Base-by-base conservation (phyloP, 2,329 filamentous ascomycete genomes). In the Tolypocladium tundrense region DNA sequence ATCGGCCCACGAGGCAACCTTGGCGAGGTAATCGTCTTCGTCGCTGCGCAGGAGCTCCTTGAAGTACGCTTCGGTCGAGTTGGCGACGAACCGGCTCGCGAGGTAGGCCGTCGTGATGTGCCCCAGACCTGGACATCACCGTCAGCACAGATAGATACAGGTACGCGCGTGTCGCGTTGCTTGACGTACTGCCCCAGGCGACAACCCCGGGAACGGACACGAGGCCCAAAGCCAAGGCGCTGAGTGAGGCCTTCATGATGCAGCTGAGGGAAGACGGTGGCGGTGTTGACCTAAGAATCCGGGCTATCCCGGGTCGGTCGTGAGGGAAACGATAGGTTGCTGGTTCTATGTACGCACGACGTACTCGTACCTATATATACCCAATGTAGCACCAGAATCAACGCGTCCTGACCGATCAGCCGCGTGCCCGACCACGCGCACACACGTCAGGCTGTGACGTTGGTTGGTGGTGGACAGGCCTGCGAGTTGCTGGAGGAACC, bases 1-100 rank as follows among this genome's bases (percentile, higher is more conserved):
- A 72, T 88, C 85, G 37, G 85, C 85, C 86, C 86, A 88, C 11
- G 83, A 83, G 3, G 86, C 85, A 3, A 87, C 79, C 58, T 77
- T 77, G 53, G 84, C 84, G 33, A 88, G 76, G 66, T 86, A 87
- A 64, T 83, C 78, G 57, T 73, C 70, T 1, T 79, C 79, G 41
- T 78, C 68, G 67, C 80, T 82, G 61, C 76, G 71, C 48, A 88
- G 75, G 55, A 88, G 73, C 5, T 72, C 67, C 66, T 87, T 79
- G 66, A 88, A 80, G 68, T 81, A 82, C 43, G 72, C 60, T 27
- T 81, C 74, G 16, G 85, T 88, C 37, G 76, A 68, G 41, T 80
- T 75, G 57, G 79, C 70, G 55, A 88, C 82, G 64, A 87, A 82
- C 66, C 79, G 79, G 63, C 77, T 78, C 13, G 85, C 85, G 27